Percentiles rank a stretch among this genome's conserved stretches.
These are phyloP conservation scores for Zygnema cylindricum DNA, from an alignment of 139 green algal genomes.

Conservation along the genomic window DNA sequence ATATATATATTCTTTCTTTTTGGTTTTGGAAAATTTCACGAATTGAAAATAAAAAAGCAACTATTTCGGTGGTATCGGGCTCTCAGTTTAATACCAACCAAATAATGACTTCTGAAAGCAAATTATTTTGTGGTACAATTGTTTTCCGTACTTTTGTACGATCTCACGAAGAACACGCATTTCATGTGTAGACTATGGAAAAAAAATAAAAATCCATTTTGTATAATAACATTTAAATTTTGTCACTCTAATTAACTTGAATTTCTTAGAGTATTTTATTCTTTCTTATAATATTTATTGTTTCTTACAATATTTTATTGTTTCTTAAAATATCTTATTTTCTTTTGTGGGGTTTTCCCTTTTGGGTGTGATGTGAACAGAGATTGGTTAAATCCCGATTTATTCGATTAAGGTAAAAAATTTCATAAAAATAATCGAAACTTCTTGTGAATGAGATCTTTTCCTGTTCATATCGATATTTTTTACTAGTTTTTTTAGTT, in stretches of 20 bases:
- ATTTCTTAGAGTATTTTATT: neutral
- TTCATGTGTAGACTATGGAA: too few relatives aligned
- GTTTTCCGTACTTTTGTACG: too few relatives aligned
- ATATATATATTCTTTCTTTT: too few relatives aligned
- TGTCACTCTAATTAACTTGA: neutral
- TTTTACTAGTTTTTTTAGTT: neutral
- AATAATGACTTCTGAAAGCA: too few relatives aligned
- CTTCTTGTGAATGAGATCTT: neutral
- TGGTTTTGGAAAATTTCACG: too few relatives aligned
- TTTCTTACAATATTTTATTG: neutral
- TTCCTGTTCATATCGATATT: neutral
- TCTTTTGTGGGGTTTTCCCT: slow-evolving; percentile 5
- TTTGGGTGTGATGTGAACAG: neutral
- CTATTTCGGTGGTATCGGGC: too few relatives aligned
- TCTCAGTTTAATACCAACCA: too few relatives aligned
- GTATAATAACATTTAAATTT: too few relatives aligned
- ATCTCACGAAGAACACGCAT: too few relatives aligned
- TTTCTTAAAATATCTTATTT: neutral
- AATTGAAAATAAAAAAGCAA: too few relatives aligned
- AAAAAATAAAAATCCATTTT: too few relatives aligned
- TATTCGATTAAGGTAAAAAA: neutral
- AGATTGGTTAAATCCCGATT: slow-evolving; percentile 22
- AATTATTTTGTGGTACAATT: too few relatives aligned
- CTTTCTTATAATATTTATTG: neutral
- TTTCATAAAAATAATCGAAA: neutral